Evolutionary conservation across 495 filamentous ascomycete species (phyloP), one percentile per base, ranked within the genome.

Genomic region (Geoglossum glabrum): DNA sequence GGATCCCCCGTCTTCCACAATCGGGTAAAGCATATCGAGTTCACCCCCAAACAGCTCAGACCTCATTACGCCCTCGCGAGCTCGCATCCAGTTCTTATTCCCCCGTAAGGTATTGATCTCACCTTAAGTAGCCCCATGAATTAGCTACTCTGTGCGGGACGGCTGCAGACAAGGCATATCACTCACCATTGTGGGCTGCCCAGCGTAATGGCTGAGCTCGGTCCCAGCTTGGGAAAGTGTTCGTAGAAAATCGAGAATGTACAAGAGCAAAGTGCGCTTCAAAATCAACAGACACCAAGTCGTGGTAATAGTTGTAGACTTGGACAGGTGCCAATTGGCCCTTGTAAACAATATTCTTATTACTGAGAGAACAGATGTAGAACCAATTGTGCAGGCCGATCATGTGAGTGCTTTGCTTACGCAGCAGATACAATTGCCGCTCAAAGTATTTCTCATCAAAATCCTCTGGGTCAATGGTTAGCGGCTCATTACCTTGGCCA

Each of bases 1-100:
- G 36, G 92, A 99, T 52, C 92, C 92, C 57, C 90, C 92, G 64
- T 95, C 89, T 72, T 99, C 92, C 56, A 99, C 85, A 60, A 99
- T 90, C 5, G 92, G 92, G 64, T 96, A 97, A 25, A 99, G 76
- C 57, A 72, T 71, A 66, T 99, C 87, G 0, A 99, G 83, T 68
- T 95, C 90, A 30, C 94, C 89, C 54, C 86, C 87, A 64, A 99
- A 97, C 56, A 95, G 78, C 45, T 87, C 81, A 6, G 93, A 97
- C 65, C 86, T 84, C 75, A 99, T 85, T 56, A 95, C 85, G 69
- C 92, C 93, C 68, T 99, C 92, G 67, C 92, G 83, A 54, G 92
- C 90, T 58, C 92, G 81, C 92, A 99, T 99, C 92, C 93, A 99
- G 73, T 99, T 99, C 78, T 99, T 99, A 74, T 99, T 99, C 52